Evolutionary conservation across 148 eudicot species (phyloP).

Genomic region (Chenopodium formosanum): DNA sequence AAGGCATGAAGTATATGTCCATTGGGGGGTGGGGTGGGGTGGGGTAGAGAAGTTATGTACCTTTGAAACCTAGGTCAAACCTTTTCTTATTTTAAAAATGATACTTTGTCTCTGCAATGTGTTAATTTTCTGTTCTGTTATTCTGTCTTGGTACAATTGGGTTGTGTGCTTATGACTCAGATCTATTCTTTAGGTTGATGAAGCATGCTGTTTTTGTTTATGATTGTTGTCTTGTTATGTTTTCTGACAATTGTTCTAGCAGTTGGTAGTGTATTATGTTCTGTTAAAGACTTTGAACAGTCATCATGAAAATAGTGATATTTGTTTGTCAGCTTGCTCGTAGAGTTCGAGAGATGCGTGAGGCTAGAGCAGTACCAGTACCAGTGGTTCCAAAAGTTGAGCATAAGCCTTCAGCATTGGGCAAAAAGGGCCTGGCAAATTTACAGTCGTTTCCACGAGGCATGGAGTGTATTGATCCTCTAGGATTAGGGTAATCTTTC

Average conservation of each 20-base stretch:
- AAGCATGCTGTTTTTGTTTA: not conserved
- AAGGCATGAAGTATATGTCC: not conserved
- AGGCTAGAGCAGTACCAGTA: constrained; percentile 66
- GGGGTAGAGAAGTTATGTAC: not conserved
- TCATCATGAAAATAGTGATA: not conserved
- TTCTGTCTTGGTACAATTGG: not conserved
- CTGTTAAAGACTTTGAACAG: constrained; percentile 11
- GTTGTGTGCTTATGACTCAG: not conserved
- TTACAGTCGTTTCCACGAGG: constrained; percentile 93
- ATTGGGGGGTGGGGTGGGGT: not conserved
- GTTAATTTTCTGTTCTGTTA: not conserved
- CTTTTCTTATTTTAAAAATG: not conserved
- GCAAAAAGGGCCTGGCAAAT: constrained; percentile 58
- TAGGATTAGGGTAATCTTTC: constrained; percentile 80
- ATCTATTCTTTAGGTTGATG: not conserved
- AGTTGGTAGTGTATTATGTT: constrained; percentile 4
- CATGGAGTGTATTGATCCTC: constrained; percentile 94
- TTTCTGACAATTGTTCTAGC: not conserved
- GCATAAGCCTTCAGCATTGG: constrained; percentile 55
- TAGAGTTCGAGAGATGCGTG: constrained; percentile 98
- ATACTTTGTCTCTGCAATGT: not conserved
- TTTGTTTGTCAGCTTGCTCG: constrained; percentile 75
- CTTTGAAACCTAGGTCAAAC: not conserved
- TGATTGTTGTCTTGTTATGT: not conserved
- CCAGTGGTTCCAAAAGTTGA: constrained; percentile 64